Conservation (phyloP, 2,329 filamentous ascomycete species). For the Pseudogymnoascus destructans region DNA sequence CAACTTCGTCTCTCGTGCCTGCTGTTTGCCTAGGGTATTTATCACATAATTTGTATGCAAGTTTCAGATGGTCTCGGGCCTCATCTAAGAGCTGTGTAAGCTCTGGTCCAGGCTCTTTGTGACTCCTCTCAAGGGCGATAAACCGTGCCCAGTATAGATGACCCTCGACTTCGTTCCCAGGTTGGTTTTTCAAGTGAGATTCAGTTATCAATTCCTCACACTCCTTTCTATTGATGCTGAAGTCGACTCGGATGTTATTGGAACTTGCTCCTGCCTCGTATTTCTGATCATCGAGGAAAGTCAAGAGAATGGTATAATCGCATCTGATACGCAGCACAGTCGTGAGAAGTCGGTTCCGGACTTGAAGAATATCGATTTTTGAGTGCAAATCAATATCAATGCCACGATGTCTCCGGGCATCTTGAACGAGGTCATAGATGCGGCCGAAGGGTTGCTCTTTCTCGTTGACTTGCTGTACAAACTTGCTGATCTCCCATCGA, state of each 20-base stretch:
- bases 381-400: constrained; percentile 19
- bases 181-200: constrained; percentile 16
- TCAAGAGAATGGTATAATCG: constrained; percentile 19
- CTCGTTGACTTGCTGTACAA: constrained; percentile 24
- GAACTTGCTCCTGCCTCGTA: constrained; percentile 10
- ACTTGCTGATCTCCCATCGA: constrained; percentile 23
- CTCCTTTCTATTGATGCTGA: constrained; percentile 19
- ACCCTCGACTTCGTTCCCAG: constrained; percentile 16
- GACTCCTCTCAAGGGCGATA: constrained; percentile 17
- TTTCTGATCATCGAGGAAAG: constrained; percentile 16
- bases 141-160: constrained; percentile 20
- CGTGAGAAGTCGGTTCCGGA: constrained; percentile 23
- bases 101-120: constrained; percentile 15
- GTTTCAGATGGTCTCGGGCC: constrained; percentile 15
- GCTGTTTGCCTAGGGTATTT: constrained; percentile 17
- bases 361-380: constrained; percentile 26
- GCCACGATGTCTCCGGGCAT: constrained; percentile 22
- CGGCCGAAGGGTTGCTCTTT: constrained; percentile 30
- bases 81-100: constrained; percentile 17
- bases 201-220: constrained; percentile 19
- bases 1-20: constrained; percentile 29
- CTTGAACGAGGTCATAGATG: constrained; percentile 27
- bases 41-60: constrained; percentile 17
- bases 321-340: constrained; percentile 20
- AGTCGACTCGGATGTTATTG: constrained; percentile 14